Evolutionary conservation across 768 basidiomycete species (phyloP).

Genomic region (Trametes cubensis): DNA sequence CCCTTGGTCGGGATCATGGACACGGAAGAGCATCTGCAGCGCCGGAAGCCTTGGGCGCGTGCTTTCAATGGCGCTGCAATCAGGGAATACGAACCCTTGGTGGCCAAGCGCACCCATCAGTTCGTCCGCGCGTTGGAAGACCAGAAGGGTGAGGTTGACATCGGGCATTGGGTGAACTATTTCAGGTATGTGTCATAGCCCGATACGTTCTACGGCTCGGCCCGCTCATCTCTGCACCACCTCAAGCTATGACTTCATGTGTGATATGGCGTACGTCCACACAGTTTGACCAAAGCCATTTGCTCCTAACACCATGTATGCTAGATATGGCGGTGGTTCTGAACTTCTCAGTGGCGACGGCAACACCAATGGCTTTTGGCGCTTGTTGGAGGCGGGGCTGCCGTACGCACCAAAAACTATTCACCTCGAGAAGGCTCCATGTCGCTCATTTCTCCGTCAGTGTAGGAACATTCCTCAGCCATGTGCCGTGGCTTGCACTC

Average conservation of each 20-base stretch:
- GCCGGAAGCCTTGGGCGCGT: conserved; percentile 52
- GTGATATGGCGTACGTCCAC: conserved; percentile 40
- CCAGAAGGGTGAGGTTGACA: conserved; percentile 31
- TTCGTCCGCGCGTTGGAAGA: conserved; percentile 41
- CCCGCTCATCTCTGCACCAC: neutral
- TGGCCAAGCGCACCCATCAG: conserved; percentile 43
- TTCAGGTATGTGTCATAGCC: conserved; percentile 38
- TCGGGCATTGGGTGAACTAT: conserved; percentile 42
- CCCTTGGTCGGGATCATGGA: conserved; percentile 12
- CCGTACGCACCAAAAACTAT: conserved; percentile 37
- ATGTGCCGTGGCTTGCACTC: conserved; percentile 13
- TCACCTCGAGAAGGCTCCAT: neutral
- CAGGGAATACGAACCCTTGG: conserved; percentile 47
- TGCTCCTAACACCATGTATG: neutral
- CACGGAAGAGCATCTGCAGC: conserved; percentile 43
- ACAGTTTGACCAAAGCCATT: neutral
- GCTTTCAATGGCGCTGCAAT: conserved; percentile 50
- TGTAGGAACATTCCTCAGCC: conserved; percentile 3
- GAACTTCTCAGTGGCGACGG: conserved; percentile 43
- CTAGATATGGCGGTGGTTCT: conserved; percentile 46
- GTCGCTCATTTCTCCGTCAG: neutral
- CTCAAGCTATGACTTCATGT: conserved; percentile 46
- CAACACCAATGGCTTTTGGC: conserved; percentile 43
- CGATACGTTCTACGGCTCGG: neutral
- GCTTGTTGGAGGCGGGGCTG: conserved; percentile 46